A percentile compares a stretch with the other conserved stretches of the same genome.
phyloP scores from a whole-genome alignment of 1,284 basidiomycete species.

The Fistulinella cinereoalba region DNA sequence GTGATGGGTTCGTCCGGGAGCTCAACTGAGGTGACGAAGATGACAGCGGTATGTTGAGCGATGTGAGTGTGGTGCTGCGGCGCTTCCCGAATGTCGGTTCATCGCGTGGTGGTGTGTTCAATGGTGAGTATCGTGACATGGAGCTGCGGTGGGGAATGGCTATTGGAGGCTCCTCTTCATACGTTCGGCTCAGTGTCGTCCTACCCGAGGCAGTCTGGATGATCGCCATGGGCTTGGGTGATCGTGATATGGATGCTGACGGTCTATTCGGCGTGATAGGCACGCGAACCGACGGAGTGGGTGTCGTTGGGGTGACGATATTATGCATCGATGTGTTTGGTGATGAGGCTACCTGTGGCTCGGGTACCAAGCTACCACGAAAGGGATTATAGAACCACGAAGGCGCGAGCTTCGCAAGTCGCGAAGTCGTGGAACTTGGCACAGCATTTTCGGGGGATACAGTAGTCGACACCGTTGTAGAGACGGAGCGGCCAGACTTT shows the following conservation, averaged over 20 bases:
- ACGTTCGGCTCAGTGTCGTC: constrained; percentile 45
- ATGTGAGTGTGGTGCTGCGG: constrained; percentile 44
- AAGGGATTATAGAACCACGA: constrained; percentile 77
- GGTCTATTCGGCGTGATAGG: constrained; percentile 30
- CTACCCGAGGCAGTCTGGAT: constrained; percentile 43
- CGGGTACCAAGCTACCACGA: constrained; percentile 51
- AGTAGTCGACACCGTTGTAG: constrained; percentile 25
- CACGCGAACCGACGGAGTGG: constrained; percentile 31
- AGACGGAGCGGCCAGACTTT: constrained; percentile 44
- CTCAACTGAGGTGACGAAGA: constrained; percentile 50
- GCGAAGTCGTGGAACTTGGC: constrained; percentile 32
- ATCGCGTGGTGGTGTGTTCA: constrained; percentile 66
- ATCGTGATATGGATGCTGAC: constrained; percentile 33
- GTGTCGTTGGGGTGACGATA: constrained; percentile 25
- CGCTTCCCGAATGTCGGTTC: constrained; percentile 55
- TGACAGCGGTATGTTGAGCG: constrained; percentile 42
- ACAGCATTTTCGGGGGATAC: constrained; percentile 9
- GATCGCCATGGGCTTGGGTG: constrained; percentile 56
- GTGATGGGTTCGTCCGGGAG: constrained; percentile 61
- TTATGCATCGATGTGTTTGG: constrained; percentile 37
- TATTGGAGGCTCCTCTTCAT: constrained; percentile 52
- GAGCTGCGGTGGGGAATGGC: constrained; percentile 43
- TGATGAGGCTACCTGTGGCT: constrained; percentile 59
- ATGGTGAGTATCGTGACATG: constrained; percentile 54
- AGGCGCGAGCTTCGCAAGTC: constrained; percentile 59